phyloP scores from a whole-genome alignment of 495 filamentous ascomycete genomes.

The Daldinia vernicosa region DNA sequence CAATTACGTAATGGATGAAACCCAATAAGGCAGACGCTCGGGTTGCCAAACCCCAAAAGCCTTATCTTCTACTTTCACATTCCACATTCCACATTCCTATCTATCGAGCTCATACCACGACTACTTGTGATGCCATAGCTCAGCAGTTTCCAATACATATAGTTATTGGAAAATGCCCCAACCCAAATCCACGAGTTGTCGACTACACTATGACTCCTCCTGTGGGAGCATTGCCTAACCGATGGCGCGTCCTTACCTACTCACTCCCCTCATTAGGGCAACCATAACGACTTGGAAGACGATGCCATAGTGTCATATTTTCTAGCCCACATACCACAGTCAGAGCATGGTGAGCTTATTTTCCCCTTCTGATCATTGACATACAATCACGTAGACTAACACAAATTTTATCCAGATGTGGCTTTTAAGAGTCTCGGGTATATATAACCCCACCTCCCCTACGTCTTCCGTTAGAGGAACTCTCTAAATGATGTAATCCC shows the following conservation, averaged over 20 bases:
- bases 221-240: background rate
- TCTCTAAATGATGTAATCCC: background rate
- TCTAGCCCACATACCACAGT: background rate
- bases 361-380: background rate
- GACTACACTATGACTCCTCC: background rate
- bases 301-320: background rate
- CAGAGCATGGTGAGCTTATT: background rate
- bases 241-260: background rate
- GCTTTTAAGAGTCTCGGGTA: background rate
- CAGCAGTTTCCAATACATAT: background rate
- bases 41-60: background rate
- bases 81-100: background rate
- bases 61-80: conserved; percentile 3
- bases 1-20: background rate
- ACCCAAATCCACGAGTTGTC: background rate
- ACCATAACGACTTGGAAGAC: background rate
- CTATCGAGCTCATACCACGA: background rate
- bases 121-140: background rate
- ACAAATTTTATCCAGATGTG: background rate
- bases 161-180: background rate
- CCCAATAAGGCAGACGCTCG: background rate
- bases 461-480: background rate
- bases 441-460: background rate
- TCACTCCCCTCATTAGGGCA: background rate
- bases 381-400: background rate